Base-by-base conservation (phyloP, 805 yeast genomes). In the Suhomyces canberraensis region DNA sequence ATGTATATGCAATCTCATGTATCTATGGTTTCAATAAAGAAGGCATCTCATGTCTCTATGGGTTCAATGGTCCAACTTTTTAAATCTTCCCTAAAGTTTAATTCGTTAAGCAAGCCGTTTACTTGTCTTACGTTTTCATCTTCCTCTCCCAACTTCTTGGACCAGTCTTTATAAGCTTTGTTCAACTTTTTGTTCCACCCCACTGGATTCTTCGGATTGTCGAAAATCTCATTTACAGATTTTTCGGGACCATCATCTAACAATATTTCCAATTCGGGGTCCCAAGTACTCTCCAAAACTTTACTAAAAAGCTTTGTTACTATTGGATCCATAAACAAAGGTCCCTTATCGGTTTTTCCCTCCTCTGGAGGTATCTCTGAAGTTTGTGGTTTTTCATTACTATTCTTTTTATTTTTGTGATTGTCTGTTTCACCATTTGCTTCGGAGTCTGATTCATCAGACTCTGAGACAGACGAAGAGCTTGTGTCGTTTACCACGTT, bases 181-280 rank as follows among this genome's bases (percentile, higher is more conserved):
- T 40, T 42, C 19, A 47, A 25, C n/a, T 42, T 38, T 20, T 42
- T 40, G 11, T 44, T 42, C 39, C 41, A 43, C 11, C 44, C 46
- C 20, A 34, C 18, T 11, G 42, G 47, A 16, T 44, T 32, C 16
- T 76, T 75, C 1, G 86, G 84, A 20, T 85, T 84, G 19, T 75
- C 71, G 39, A 86, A 73, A 2, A 90, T 83, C 56, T 87, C 95
- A 21, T 79, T 78, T 8, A 89, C 71, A 44, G 90, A 77, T 40
- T 81, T 85, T 33, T 73, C 72, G 0, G 96, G 91, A 9, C 80
- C 66, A 33, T 55, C 69, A 66, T 62, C 84, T 76, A 66, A 53
- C 31, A 61, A 57, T 38, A 65, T 65, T 53, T 58, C 59, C 26
- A 69, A 49, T 33, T 66, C 68, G 0, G 72, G 73, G 38, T 79